A percentile compares a stretch with the other conserved stretches of the same genome.
phyloP scores from a whole-genome alignment of 345 rosid genomes.

The Durio zibethinus region DNA sequence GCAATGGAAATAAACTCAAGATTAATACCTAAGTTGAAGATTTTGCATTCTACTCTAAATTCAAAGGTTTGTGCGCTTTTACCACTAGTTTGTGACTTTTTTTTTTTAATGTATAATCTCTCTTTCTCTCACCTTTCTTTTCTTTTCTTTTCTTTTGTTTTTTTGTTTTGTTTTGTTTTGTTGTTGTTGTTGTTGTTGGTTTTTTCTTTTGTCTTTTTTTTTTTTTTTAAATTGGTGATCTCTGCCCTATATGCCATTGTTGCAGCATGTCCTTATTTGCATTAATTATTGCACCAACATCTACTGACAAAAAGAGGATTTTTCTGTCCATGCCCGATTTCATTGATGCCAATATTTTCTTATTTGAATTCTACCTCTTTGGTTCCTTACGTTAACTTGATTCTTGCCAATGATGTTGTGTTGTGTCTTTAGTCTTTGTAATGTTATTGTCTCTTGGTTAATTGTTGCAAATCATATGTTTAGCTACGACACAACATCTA shows the following conservation, averaged over 20 bases:
- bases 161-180: too few relatives aligned
- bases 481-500: background rate
- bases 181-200: too few relatives aligned
- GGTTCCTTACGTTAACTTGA: background rate
- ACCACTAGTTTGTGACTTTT: background rate
- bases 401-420: background rate
- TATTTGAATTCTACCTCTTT: background rate
- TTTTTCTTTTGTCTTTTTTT: background rate
- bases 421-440: background rate
- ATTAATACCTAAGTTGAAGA: slow-evolving; percentile 69
- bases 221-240: background rate
- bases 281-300: background rate
- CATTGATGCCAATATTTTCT: background rate
- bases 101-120: background rate
- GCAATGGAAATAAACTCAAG: slow-evolving; percentile 84
- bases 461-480: background rate
- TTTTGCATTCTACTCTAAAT: slow-evolving; percentile 61
- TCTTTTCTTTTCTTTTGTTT: background rate
- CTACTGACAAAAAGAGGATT: background rate
- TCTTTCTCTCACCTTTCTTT: background rate
- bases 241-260: background rate
- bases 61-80: slow-evolving; percentile 57
- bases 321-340: background rate
- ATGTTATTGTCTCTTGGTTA: background rate
- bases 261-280: background rate